A percentile compares a stretch with the other conserved stretches of the same genome.
phyloP scores from a whole-genome alignment of 805 yeast genomes.

The Metschnikowia kunwiensis region DNA sequence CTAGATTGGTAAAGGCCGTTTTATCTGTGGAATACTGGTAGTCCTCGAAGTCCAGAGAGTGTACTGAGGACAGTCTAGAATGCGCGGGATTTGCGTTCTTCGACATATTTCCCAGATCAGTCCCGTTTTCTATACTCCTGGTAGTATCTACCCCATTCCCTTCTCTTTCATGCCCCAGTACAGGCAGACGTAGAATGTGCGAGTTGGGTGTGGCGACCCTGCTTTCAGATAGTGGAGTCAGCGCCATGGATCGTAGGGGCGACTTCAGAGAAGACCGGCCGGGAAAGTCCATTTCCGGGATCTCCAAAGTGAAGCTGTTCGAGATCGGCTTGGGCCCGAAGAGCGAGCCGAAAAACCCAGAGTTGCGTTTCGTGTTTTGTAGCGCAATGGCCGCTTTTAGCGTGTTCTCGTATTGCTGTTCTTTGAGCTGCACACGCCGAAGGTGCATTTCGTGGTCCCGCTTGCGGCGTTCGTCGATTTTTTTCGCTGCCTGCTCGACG shows the following conservation, averaged over 20 bases:
- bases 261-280: too few relatives aligned
- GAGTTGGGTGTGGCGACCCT: background rate
- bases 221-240: background rate
- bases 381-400: conserved; percentile 27
- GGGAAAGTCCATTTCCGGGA: conserved; percentile 4
- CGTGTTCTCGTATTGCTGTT: conserved; percentile 37
- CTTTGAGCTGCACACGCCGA: conserved; percentile 33
- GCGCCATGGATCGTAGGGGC: background rate
- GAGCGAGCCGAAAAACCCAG: conserved; percentile 31
- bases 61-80: too few relatives aligned
- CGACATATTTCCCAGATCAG: too few relatives aligned
- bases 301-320: conserved; percentile 13
- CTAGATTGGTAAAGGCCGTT: conserved; percentile 1
- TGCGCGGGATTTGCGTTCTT: too few relatives aligned
- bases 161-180: background rate
- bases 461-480: conserved; percentile 37
- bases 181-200: background rate
- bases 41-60: conserved; percentile 4
- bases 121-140: too few relatives aligned
- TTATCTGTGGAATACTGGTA: conserved; percentile 8
- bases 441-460: conserved; percentile 39
- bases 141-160: background rate
- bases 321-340: conserved; percentile 24
- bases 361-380: conserved; percentile 19
- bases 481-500: conserved; percentile 33